Base-by-base conservation (phyloP, 176 grass and related monocot genomes). In the Hordeum marinum region DNA sequence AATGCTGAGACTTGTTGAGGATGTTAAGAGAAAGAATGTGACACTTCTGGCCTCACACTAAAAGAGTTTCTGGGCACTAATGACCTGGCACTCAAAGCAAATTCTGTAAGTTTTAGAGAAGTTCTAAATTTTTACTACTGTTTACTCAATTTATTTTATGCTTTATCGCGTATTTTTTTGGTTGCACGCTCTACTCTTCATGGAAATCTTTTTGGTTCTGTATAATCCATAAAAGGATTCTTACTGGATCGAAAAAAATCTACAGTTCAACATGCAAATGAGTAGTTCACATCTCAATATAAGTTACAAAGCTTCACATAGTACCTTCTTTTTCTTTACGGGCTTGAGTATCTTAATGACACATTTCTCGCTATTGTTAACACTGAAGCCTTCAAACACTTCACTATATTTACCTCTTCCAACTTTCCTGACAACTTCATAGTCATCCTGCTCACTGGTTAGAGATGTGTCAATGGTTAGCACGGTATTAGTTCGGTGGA, bases 301-400 rank as follows among this genome's bases (percentile, higher is more conserved):
- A 62, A 45, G 37, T 27, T 45, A 25, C 37, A 74, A 73, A 74
- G 9, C 21, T 80, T 62, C 25, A 85, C 85, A 75, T 50, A 75
- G 13, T 94, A 99, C 97, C 97, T 99, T 99, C 75, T 99, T 99
- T 88, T 99, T 99, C 88, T 99, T 99, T n/a, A 99, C 96, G 77
- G 96, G 96, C 90, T 99, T 96, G 72, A 99, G 96, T 87, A 99
- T 96, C 86, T 99, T 99, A 76, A 99, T 99, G 82, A 99, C 85
- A 32, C 94, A 94, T 64, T 90, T 87, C 90, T 99, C 94, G 29
- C 92, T 99, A 83, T 88, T 99, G 75, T 89, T 92, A 87, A 92
- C 79, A 50, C 92, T 96, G 91, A 99, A 89, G 45, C 94, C 97
- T 85, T 99, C 97, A 86, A 99, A 99, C 26, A 99, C 97, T 72